Evolutionary conservation across 108 stramenopile genomes (phyloP), one percentile per base, ranked within the genome.

Genomic region (Pseudonitzschia pungens): DNA sequence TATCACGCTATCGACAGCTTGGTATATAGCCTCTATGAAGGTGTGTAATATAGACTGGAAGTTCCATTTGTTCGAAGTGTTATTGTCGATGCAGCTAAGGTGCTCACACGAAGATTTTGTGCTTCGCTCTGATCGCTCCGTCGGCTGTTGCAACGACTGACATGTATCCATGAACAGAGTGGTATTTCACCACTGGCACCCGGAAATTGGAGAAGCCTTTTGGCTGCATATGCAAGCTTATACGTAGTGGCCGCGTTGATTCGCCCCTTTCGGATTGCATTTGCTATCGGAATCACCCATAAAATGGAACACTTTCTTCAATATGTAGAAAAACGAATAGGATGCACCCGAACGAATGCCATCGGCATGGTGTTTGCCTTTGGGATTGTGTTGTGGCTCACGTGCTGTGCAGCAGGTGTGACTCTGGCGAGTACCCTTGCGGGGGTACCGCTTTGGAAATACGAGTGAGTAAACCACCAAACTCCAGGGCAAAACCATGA

Each of bases 181-280:
- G 89, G 90, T 31, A 63, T 92, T 36, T 87, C 85, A 21, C 93
- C 93, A 8, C 64, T 95, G 14, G 84, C 89, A 1, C 88, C 91
- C 8, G 93, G 89, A 9, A 90, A 95, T 77, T 88, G 90, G 86
- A 80, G 84, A 45, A 48, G 77, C 24, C 91, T 92, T 50, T 65
- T 95, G 36, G 83, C 86, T 26, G 81, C 87, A 32, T 92, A 91
- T 79, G 89, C 87, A 15, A 78, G 85, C 6, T 75, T 92, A 20
- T 90, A 83, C 43, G 78, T 87, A 5, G 62, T 87, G 43, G 80
- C 87, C 28, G 89, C 86, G 48, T 21, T 92, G 0, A 48, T 92
- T 42, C 78, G 91, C 76, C 91, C 87, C 16, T 62, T 86, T 28
- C 77, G 84, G 20, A 80, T 88, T 31, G 84, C 83, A 20, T 29